Evolutionary conservation across 2,329 filamentous ascomycete genomes (phyloP), one percentile per base, ranked within the genome.

Genomic region (Camptophora hylomeconis): DNA sequence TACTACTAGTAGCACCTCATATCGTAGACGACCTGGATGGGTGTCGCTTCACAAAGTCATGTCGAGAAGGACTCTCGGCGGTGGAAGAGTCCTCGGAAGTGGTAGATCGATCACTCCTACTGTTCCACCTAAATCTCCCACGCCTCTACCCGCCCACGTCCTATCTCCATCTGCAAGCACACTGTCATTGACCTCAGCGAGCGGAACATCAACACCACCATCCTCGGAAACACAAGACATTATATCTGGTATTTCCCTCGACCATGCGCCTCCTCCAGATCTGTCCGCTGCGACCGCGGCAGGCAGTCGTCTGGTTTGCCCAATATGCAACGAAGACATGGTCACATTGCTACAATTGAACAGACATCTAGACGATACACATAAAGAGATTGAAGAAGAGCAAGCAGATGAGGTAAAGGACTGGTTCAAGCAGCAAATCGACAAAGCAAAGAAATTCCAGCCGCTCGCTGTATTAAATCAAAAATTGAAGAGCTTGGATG

Each of bases 311-410:
- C 72, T 98, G 35, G 73, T 87, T 31, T 98, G 89, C 53, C 89
- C 89, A n/a, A 98, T 98, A 50, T 98, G 89, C 57, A 84, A 76
- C 45, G 92, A 95, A 58, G 86, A 94, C 56, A 98, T 98, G 89
- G 84, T 95, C 48, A 95, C 89, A 9, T 60, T 98, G 26, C 61
- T 98, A 20, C 89, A 98, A 58, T 63, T 98, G 21, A 95, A 98
- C 51, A 76, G 75, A 53, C 77, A 82, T 55, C 67, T 94, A 48
- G 86, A 94, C 59, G 86, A 94, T 51, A 74, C 65, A 38, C 86
- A 94, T 58, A 80, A 86, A 52, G 86, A 93, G 48, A 69, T 94
- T 9, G 80, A 92, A 50, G 80, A 81, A 40, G 70, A 83, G 36
- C 77, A 84, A 49, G 86, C 93, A 50, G 82, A 93, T 54, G 83